These are phyloP conservation scores for Venturia aucupariae DNA, from an alignment of 2,329 filamentous ascomycete genomes.

Conservation along the genomic window DNA sequence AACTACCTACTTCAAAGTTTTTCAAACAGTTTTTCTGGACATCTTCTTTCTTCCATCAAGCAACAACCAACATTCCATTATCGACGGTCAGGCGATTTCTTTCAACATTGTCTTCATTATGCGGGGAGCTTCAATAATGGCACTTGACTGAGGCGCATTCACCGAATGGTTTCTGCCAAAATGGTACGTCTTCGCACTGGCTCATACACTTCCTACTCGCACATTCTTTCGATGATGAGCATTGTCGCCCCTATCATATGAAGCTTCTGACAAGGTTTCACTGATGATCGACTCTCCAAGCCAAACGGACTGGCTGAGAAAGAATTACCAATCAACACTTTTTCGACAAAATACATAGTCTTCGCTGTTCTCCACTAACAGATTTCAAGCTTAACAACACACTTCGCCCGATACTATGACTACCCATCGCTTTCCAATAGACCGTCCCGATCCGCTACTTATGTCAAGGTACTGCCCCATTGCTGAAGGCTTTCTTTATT, in stretches of 20 bases:
- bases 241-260: conserved; percentile 24
- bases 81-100: neutral
- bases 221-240: conserved; percentile 23
- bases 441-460: neutral
- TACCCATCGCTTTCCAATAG: too few species aligned
- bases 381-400: neutral
- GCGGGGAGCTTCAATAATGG: too few species aligned
- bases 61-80: neutral
- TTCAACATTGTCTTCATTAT: neutral
- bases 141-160: neutral
- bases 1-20: neutral
- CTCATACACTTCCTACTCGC: neutral
- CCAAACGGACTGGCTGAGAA: conserved; percentile 18
- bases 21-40: neutral
- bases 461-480: neutral
- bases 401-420: neutral
- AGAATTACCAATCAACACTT: neutral
- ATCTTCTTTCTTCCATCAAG: neutral
- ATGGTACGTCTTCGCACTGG: neutral
- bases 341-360: neutral
- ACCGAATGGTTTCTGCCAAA: neutral
- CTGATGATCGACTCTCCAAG: conserved; percentile 20
- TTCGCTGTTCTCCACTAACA: neutral
- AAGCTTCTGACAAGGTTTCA: conserved; percentile 8
- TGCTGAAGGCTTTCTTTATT: too few species aligned